phyloP scores from a whole-genome alignment of 257 asterid genomes.

The Solanum pinnatisectum region DNA sequence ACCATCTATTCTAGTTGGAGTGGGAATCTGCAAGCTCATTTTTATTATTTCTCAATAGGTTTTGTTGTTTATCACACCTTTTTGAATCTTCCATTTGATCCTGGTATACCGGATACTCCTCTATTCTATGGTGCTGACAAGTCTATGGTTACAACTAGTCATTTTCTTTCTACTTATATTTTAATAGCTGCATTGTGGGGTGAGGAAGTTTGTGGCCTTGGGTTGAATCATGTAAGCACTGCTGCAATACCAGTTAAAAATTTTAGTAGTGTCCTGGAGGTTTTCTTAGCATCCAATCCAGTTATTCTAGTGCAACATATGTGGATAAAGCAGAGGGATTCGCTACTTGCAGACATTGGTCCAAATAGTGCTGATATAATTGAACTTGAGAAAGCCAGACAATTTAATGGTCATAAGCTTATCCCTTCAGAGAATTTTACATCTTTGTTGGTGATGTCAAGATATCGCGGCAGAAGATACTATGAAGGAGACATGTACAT shows the following conservation, averaged over 20 bases:
- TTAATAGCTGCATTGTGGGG: not conserved
- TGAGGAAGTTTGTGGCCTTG: not conserved
- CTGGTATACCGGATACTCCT: too few species aligned
- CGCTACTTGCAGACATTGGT: slow-evolving; percentile 41
- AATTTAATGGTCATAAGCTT: too few species aligned
- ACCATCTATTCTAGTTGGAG: not conserved
- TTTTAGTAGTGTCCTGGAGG: not conserved
- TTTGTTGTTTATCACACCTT: not conserved
- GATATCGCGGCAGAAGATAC: too few species aligned
- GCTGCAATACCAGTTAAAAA: not conserved
- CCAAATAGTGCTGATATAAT: too few species aligned
- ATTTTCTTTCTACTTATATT: too few species aligned
- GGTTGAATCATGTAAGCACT: not conserved
- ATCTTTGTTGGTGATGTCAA: too few species aligned
- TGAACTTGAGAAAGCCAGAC: too few species aligned
- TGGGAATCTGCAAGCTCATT: not conserved
- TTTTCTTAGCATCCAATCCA: not conserved
- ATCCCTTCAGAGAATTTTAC: too few species aligned
- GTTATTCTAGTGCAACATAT: not conserved
- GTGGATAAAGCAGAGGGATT: slow-evolving; percentile 69
- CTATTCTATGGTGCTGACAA: too few species aligned
- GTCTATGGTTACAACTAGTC: too few species aligned
- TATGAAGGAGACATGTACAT: too few species aligned
- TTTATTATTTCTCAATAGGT: not conserved
- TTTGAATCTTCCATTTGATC: not conserved